Conservation (phyloP, 768 basidiomycete species). For the Leccinum subgranulosum region DNA sequence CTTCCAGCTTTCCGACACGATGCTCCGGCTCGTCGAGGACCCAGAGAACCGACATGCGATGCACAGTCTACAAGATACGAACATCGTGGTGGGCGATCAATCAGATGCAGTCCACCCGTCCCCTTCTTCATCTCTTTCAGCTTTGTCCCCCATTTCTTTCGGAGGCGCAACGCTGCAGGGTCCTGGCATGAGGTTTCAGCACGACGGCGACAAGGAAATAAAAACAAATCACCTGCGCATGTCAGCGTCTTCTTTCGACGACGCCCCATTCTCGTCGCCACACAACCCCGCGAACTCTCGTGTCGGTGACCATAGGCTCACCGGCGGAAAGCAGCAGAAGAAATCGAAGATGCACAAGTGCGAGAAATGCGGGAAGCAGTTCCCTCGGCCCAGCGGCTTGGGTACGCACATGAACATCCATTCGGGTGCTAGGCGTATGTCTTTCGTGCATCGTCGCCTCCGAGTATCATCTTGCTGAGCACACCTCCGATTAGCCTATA, state of each 20-base stretch:
- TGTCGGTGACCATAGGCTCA: constrained; percentile 7
- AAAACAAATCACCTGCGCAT: constrained; percentile 14
- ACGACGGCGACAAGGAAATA: constrained; percentile 5
- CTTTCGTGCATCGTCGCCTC: not conserved
- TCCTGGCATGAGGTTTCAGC: constrained; percentile 25
- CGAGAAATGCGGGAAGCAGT: constrained; percentile 40
- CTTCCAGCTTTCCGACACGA: constrained; percentile 26
- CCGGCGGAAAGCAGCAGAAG: constrained; percentile 22
- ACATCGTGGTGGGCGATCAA: constrained; percentile 15
- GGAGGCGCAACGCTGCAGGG: constrained; percentile 14
- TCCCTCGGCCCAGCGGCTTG: constrained; percentile 51
- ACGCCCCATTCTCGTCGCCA: constrained; percentile 10
- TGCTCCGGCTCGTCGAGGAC: constrained; percentile 25
- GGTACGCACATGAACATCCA: constrained; percentile 54
- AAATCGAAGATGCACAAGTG: constrained; percentile 52
- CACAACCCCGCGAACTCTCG: constrained; percentile 4
- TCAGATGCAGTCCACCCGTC: constrained; percentile 8
- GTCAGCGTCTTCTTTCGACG: constrained; percentile 3
- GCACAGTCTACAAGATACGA: constrained; percentile 14
- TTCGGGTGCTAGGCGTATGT: constrained; percentile 48
- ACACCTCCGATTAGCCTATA: constrained; percentile 17
- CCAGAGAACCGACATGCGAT: constrained; percentile 25
- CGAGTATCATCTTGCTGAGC: constrained; percentile 7
- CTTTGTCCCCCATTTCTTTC: constrained; percentile 3
- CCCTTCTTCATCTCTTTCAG: constrained; percentile 1